Conservation (phyloP, 768 basidiomycete species). For the Amanita phalloides region DNA sequence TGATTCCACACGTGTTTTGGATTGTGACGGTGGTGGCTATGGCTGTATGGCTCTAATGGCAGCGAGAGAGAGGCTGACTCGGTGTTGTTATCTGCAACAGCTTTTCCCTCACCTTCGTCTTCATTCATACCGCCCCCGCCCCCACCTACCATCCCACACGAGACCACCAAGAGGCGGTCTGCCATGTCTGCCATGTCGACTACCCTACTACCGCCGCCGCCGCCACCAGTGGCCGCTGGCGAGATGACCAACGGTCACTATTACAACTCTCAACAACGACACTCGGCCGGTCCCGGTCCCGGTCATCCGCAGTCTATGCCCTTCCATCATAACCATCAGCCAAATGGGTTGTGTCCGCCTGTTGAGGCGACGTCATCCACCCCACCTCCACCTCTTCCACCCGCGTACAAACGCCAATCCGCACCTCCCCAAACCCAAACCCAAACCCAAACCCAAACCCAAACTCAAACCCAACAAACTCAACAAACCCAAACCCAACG, state of each 20-base stretch:
- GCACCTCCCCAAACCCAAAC: background rate
- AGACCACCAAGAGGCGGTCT: slow-evolving; percentile 14
- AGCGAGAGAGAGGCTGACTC: background rate
- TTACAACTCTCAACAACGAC: background rate
- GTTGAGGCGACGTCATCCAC: no score
- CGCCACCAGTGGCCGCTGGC: slow-evolving; percentile 6
- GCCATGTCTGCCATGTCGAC: slow-evolving; percentile 30
- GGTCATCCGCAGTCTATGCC: background rate
- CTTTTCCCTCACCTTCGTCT: slow-evolving; percentile 54
- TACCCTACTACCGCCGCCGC: no score
- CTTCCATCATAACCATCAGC: no score
- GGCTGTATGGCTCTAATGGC: no score
- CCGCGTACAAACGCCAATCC: background rate
- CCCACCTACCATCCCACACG: slow-evolving; percentile 45
- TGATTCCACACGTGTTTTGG: background rate
- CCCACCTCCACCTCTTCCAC: background rate
- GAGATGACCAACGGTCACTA: background rate
- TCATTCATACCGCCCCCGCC: slow-evolving; percentile 57
- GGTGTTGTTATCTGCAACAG: slow-evolving; percentile 12
- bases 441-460: background rate
- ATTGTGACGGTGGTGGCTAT: no score
- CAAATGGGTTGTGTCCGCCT: no score
- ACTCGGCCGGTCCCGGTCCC: background rate
- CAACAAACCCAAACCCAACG: background rate
- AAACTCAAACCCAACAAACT: background rate